Base-by-base conservation (phyloP, 2,329 filamentous ascomycete species). In the Daldinia sp. region DNA sequence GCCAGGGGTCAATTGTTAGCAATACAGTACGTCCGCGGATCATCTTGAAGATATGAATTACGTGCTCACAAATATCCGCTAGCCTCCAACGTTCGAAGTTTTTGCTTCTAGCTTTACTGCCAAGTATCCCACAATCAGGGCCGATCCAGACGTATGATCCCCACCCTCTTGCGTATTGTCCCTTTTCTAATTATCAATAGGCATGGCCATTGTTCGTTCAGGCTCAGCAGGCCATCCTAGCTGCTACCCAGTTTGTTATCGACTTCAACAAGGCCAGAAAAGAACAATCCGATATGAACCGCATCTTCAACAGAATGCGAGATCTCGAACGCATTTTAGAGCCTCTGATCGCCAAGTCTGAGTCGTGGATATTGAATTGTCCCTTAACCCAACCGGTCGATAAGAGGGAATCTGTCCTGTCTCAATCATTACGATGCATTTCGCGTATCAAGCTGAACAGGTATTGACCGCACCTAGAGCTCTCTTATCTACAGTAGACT, bases 361-460 rank as follows among this genome's bases (percentile, higher is more conserved):
- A 81, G 37, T 50, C 68, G 1, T 80, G 76, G 77, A 56, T 73
- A 8, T 65, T 76, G 19, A 70, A 71, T 6, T 75, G 75, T 13
- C 70, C 74, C 6, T 67, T 75, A 17, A 77, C 74, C 1, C 76
- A 76, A 11, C 74, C 74, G 1, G 72, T 80, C 6, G 76, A 79
- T 54, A 71, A 70, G 9, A 72, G 71, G 0, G 82, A 84, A 63
- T 72, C 74, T 4, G 74, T 79, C 1, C 73, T 83, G 4, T 77
- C 78, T 2, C 77, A 79, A 47, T 77, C 81, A 1, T 70, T 84
- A 13, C 76, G 79, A 45, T 78, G 76, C 27, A 83, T 84, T 73
- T 77, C 81, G 8, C 76, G 77, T 10, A 83, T 84, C 58, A 84
- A 84, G 65, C 64, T 83, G 15, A 83, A 83, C 68, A 83, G 80